phyloP scores from a whole-genome alignment of 1,284 basidiomycete species.

The Ceratobasidium sp. region DNA sequence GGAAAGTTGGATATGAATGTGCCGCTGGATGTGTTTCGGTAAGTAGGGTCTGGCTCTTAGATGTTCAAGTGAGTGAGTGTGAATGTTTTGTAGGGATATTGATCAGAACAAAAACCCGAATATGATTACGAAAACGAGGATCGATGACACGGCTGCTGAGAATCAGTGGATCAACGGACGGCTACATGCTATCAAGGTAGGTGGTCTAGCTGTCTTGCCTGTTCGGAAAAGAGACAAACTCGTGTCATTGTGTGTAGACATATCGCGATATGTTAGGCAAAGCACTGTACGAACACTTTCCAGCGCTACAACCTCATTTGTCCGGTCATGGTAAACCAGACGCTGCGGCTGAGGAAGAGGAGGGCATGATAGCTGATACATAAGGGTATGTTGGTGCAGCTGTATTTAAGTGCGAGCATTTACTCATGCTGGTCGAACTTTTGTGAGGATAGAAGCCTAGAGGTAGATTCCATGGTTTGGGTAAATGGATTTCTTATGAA shows the following conservation, averaged over 20 bases:
- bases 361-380: constrained; percentile 33
- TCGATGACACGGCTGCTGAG: constrained; percentile 50
- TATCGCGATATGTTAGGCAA: constrained; percentile 48
- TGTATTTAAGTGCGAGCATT: background rate
- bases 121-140: constrained; percentile 47
- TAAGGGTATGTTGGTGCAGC: constrained; percentile 13
- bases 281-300: constrained; percentile 48
- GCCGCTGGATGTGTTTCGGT: constrained; percentile 49
- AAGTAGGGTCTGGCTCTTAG: background rate
- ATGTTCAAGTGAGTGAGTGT: background rate
- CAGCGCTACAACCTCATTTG: constrained; percentile 47
- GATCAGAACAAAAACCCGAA: constrained; percentile 50
- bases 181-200: constrained; percentile 64
- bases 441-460: too few relatives aligned
- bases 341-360: constrained; percentile 34
- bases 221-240: background rate
- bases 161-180: constrained; percentile 50
- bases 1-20: constrained; percentile 46
- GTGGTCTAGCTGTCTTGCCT: constrained; percentile 2
- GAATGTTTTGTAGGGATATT: constrained; percentile 44
- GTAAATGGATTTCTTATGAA: too few relatives aligned
- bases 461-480: too few relatives aligned
- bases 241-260: constrained; percentile 17
- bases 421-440: too few relatives aligned
- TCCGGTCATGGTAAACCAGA: constrained; percentile 32